Evolutionary conservation across 176 grass and related monocot species (phyloP), one percentile per base, ranked within the genome.

Genomic region (Raddia distichophylla): DNA sequence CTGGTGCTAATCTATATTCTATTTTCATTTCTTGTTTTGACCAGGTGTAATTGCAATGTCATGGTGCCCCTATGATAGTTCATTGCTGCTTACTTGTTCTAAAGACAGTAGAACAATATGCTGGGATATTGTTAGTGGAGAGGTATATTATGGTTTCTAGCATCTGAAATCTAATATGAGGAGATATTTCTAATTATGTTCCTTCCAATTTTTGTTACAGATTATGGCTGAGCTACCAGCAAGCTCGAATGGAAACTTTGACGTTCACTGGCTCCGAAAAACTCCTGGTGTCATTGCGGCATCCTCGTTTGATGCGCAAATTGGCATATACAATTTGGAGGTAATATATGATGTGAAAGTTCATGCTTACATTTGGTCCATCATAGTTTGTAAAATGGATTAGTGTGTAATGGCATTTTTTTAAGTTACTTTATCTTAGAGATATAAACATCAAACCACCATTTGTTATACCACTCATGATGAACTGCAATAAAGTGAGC

Each of bases 61-160:
- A 4, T 99, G 96, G 96, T 99, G 96, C 76, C 93, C 96, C 22
- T 95, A 99, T 87, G 96, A 99, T 79, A 93, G 92, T 84, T 99
- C 96, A 52, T 95, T 82, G 85, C 91, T 99, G 87, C 93, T 99
- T 86, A 99, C 93, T 42, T 95, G 96, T 87, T 86, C 93, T 6
- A 99, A 99, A 82, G 96, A 99, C 65, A 99, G 95, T 81, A 95
- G 96, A 99, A 99, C 96, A 78, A 95, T 99, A 84, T 99, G 96
- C 61, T 99, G 96, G 96, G 96, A 99, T 87, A 95, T 93, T 84
- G 82, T 91, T 80, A 93, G 84, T 78, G 96, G 96, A 70, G 93
- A 99, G 91, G 96, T 99, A 95, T 57, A 69, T 54, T 74, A 82
- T 32, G 34, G 71, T 50, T 60, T 66, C n/a, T n/a, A 51, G 37